Base-by-base conservation (phyloP, 1,284 basidiomycete species). In the Ustilago curta region DNA sequence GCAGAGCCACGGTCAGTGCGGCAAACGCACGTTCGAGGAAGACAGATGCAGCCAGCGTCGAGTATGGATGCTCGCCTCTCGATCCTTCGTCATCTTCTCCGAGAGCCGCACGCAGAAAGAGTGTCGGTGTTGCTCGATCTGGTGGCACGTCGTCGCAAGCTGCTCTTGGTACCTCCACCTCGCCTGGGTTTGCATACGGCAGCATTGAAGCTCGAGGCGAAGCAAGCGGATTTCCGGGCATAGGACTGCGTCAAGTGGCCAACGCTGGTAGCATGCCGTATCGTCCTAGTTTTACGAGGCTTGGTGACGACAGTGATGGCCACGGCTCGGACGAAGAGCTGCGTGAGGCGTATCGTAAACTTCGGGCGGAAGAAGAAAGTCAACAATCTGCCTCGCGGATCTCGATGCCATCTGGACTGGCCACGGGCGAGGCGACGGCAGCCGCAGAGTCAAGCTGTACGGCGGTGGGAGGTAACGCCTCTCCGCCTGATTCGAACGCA, bases 251-350 rank as follows among this genome's bases (percentile, higher is more conserved):
- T 14, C 58, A 43, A 11, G 19, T 52, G 2, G n/a, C 21, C 27
- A 49, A 31, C 16, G 27, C 29, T n/a, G 37, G 19, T 7, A 19
- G 5, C 19, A 19, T 21, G 18, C 40, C 40, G 8, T 44, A 44
- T 25, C 63, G 40, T 11, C n/a, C 59, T 12, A 42, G 27, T 9
- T 53, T 52, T 37, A 31, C 23, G 7, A 8, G 25, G 4, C 37
- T 23, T 31, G 8, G 37, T 8, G 44, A 58, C 9, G 69, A 59
- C 7, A 59, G 66, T 7, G 63, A 71, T 32, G 69, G 66, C 5
- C 61, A 62, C 29, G 69, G 62, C 14, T 66, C 62, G 31, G 69
- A 65, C 31, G 59, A 57, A 25, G 69, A 71, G 43, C 52, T 71
- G 29, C 58, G 63, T 21, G 42, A 71, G 47, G 69, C 69, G 8